phyloP scores from a whole-genome alignment of 208 protist genomes.

The Herpetomonas samuelpessoai region DNA sequence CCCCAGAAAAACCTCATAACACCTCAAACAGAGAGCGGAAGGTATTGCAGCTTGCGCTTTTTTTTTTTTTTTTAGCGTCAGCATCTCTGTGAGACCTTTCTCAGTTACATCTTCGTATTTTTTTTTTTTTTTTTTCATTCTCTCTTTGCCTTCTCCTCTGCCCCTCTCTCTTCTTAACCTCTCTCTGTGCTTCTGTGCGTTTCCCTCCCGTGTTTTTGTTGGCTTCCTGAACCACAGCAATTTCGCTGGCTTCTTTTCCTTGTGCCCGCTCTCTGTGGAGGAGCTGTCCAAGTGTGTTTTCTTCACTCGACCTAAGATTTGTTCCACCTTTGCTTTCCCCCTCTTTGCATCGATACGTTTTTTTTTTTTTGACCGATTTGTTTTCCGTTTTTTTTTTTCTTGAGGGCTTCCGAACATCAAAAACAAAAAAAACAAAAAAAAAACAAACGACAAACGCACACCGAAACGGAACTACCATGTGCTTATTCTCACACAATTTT shows the following conservation, averaged over 20 bases:
- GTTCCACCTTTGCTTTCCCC: constrained; percentile 3
- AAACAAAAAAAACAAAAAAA: constrained; percentile 8
- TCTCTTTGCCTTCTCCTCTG: constrained; percentile 14
- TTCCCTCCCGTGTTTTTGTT: constrained; percentile 11
- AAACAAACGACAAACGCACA: background rate
- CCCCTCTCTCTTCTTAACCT: constrained; percentile 7
- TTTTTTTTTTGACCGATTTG: constrained; percentile 14
- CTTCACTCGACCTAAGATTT: constrained; percentile 14
- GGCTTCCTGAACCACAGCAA: constrained; percentile 8
- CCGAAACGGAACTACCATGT: constrained; percentile 3
- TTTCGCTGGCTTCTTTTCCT: constrained; percentile 1
- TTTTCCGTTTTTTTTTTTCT: constrained; percentile 9
- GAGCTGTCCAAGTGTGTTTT: constrained; percentile 5
- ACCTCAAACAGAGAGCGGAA: no score
- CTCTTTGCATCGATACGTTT: constrained; percentile 3
- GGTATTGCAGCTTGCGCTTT: constrained; percentile 18
- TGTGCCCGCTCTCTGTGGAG: constrained; percentile 1
- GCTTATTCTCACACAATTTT: background rate
- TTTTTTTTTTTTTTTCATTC: constrained; percentile 19
- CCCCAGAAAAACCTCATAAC: no score
- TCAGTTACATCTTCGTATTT: constrained; percentile 1
- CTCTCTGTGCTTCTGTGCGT: constrained; percentile 2
- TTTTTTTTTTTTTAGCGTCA: background rate
- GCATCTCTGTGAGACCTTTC: background rate
- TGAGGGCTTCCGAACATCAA: no score